Percentiles rank a stretch among this genome's conserved stretches.
phyloP scores from a whole-genome alignment of 1,284 basidiomycete genomes.

The Rhodotorula sp. region DNA sequence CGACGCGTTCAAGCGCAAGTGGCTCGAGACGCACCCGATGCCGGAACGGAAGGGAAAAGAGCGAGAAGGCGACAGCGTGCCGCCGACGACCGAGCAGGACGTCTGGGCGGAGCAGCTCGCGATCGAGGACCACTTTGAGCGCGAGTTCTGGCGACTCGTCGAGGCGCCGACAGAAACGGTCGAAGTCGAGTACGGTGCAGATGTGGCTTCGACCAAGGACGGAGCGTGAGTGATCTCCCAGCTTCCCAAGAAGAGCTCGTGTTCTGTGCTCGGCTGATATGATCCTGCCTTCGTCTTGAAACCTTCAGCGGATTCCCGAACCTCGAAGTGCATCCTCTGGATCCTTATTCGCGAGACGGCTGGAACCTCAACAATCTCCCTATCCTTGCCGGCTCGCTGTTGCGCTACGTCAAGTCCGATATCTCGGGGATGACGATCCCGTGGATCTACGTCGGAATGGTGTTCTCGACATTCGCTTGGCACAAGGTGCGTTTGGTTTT shows the following conservation, averaged over 20 bases:
- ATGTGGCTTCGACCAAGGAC: constrained; percentile 95
- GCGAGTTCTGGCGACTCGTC: constrained; percentile 95
- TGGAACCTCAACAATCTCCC: constrained; percentile 97
- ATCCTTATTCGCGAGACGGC: constrained; percentile 82
- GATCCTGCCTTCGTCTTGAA: neutral
- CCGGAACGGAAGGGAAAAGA: constrained; percentile 39
- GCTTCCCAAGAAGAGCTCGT: too few species aligned
- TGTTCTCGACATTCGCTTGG: constrained; percentile 99
- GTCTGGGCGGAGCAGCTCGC: constrained; percentile 38
- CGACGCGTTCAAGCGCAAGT: constrained; percentile 77
- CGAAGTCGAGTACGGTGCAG: constrained; percentile 97
- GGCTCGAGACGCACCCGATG: constrained; percentile 79
- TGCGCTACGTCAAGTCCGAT: constrained; percentile 89
- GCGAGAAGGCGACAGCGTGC: constrained; percentile 1
- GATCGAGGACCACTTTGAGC: constrained; percentile 77
- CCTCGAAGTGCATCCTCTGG: constrained; percentile 82
- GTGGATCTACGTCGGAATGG: constrained; percentile 99
- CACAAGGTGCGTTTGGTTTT: constrained; percentile 62
- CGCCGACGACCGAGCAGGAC: constrained; percentile 13
- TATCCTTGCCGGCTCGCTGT: constrained; percentile 44
- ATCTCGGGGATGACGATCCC: constrained; percentile 99
- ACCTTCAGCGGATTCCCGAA: constrained; percentile 82
- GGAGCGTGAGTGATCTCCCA: constrained; percentile 67
- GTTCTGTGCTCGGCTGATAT: neutral
- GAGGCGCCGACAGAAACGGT: constrained; percentile 86